A percentile compares a stretch with the other conserved stretches of the same genome.
Evolutionary conservation across 1,284 basidiomycete species (phyloP).

Genomic region (Athelia psychrophila): DNA sequence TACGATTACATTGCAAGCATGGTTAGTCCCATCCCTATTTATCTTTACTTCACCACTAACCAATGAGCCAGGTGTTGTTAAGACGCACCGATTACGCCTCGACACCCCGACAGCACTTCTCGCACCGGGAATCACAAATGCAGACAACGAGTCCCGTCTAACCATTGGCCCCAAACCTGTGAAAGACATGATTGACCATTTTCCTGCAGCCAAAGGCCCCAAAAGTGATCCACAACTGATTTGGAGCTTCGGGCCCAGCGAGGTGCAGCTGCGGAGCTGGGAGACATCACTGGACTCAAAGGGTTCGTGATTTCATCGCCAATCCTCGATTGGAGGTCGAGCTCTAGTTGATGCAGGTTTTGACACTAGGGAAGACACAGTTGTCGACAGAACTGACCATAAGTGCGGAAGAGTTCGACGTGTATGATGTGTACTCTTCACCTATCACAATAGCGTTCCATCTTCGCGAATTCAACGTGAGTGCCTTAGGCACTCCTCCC

Average conservation of each 20-base stretch:
- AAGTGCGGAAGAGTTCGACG: constrained; percentile 72
- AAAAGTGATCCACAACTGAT: constrained; percentile 74
- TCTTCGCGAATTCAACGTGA: constrained; percentile 76
- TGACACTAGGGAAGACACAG: constrained; percentile 54
- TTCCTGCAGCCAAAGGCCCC: constrained; percentile 54
- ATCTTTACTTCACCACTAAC: constrained; percentile 3
- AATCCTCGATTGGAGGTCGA: background rate
- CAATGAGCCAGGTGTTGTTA: constrained; percentile 57
- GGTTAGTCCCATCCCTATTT: constrained; percentile 39
- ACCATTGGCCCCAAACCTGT: constrained; percentile 67
- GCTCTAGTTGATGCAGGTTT: background rate
- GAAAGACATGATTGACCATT: constrained; percentile 79
- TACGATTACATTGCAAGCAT: constrained; percentile 78
- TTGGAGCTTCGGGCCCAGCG: constrained; percentile 67
- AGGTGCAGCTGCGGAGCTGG: constrained; percentile 65
- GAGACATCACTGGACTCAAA: constrained; percentile 63
- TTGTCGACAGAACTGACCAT: constrained; percentile 72
- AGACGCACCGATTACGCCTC: constrained; percentile 72
- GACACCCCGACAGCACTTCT: constrained; percentile 54
- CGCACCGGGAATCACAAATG: constrained; percentile 57
- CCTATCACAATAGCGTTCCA: constrained; percentile 74
- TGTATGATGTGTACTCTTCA: constrained; percentile 58
- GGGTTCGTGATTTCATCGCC: constrained; percentile 38
- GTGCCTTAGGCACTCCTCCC: constrained; percentile 16
- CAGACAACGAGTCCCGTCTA: constrained; percentile 56